Percentiles rank a stretch among this genome's conserved stretches.
Conservation (phyloP, 225 moss, liverwort and hornwort genomes). For the Pleurozium schreberi region DNA sequence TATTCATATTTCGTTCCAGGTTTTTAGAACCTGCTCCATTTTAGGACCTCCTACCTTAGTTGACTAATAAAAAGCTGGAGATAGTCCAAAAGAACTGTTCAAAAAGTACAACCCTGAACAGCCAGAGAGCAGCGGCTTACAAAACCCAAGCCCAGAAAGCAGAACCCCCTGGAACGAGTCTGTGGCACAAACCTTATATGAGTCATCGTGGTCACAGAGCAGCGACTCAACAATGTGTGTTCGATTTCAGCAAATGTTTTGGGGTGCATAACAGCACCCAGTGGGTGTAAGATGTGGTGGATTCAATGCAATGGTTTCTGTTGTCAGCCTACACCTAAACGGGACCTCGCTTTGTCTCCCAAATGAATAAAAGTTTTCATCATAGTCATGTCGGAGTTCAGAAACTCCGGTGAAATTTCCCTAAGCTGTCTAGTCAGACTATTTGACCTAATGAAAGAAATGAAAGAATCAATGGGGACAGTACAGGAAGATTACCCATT, state of each 20-base stretch:
- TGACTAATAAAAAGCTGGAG: background rate
- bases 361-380: background rate
- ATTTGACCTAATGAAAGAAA: background rate
- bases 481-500: constrained; percentile 33
- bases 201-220: constrained; percentile 23
- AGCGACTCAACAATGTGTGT: constrained; percentile 20
- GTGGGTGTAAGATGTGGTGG: background rate
- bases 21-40: background rate
- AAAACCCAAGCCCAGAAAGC: background rate
- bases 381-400: background rate
- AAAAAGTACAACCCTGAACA: background rate
- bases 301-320: background rate
- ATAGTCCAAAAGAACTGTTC: background rate
- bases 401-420: background rate
- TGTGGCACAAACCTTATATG: background rate
- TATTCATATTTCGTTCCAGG: constrained; percentile 2
- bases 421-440: background rate
- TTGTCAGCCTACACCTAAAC: background rate
- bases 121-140: background rate
- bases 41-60: too few species aligned
- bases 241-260: background rate
- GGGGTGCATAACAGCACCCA: constrained; percentile 7
- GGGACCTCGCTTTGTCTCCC: background rate
- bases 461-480: background rate
- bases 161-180: background rate